A percentile compares a stretch with the other conserved stretches of the same genome.
Conservation (phyloP, 768 basidiomycete genomes). For the Dendrothele bispora region DNA sequence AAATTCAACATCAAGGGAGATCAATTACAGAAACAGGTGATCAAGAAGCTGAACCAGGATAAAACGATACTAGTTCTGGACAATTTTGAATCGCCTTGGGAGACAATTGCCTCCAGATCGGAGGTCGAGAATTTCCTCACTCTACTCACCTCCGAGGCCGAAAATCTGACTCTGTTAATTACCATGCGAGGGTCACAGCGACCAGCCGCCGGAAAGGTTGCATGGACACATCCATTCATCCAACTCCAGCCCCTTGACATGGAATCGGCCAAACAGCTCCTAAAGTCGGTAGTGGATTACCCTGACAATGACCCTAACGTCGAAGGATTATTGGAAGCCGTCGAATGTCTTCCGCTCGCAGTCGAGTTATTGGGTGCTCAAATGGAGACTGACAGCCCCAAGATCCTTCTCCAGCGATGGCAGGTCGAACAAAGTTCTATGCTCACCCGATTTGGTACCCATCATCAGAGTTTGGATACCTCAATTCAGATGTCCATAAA, state of each 20-base stretch:
- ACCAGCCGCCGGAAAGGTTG: constrained; percentile 16
- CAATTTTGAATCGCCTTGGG: constrained; percentile 23
- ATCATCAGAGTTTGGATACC: constrained; percentile 15
- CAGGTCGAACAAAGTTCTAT: constrained; percentile 15
- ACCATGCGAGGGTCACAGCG: constrained; percentile 22
- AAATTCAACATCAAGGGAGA: constrained; percentile 14
- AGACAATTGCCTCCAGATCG: constrained; percentile 11
- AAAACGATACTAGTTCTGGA: constrained; percentile 15
- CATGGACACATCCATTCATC: constrained; percentile 19
- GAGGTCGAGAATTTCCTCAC: constrained; percentile 18
- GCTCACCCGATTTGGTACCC: constrained; percentile 12
- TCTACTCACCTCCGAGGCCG: constrained; percentile 9
- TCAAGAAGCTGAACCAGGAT: constrained; percentile 9
- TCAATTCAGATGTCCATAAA: constrained; percentile 20
- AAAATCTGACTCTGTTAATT: constrained; percentile 15
- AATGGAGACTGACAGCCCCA: constrained; percentile 14
- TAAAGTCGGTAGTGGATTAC: constrained; percentile 18
- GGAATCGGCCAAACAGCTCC: constrained; percentile 15
- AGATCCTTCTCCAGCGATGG: constrained; percentile 17
- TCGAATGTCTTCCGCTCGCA: constrained; percentile 20
- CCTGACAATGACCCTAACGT: constrained; percentile 16
- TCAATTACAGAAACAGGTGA: constrained; percentile 15
- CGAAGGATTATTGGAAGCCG: constrained; percentile 13
- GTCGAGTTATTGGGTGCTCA: constrained; percentile 20
- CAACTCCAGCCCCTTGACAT: constrained; percentile 17